A percentile compares a stretch with the other conserved stretches of the same genome.
phyloP scores from a whole-genome alignment of 1,284 basidiomycete genomes.

The Irpex sp. region DNA sequence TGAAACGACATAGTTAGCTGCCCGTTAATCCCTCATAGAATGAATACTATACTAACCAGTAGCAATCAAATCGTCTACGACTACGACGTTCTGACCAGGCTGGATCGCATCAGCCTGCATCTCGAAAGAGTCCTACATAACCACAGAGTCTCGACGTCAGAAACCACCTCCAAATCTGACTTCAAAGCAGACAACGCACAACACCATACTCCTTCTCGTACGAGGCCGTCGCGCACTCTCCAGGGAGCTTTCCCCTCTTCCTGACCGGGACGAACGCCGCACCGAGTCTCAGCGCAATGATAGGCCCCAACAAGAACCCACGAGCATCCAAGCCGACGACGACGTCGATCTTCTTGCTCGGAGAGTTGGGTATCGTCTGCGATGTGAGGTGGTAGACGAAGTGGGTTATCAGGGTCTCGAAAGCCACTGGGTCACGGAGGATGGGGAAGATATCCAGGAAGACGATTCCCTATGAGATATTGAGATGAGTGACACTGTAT shows the following conservation, averaged over 20 bases:
- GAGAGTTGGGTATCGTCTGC: constrained; percentile 58
- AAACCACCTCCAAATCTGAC: not conserved
- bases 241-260: constrained; percentile 94
- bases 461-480: constrained; percentile 56
- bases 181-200: constrained; percentile 22
- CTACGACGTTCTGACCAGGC: constrained; percentile 80
- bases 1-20: not conserved
- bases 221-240: constrained; percentile 70
- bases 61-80: constrained; percentile 96
- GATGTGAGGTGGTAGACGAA: constrained; percentile 86
- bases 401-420: constrained; percentile 91
- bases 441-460: constrained; percentile 93
- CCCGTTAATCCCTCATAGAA: constrained; percentile 5
- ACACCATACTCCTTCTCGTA: constrained; percentile 95
- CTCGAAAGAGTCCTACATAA: constrained; percentile 81
- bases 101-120: constrained; percentile 89
- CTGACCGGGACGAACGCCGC: constrained; percentile 97
- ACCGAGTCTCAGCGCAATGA: constrained; percentile 87
- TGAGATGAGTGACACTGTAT: not conserved
- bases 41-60: constrained; percentile 58
- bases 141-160: not conserved
- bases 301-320: constrained; percentile 94
- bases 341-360: constrained; percentile 81
- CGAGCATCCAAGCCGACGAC: constrained; percentile 96
- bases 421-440: constrained; percentile 77